phyloP scores from a whole-genome alignment of 495 filamentous ascomycete species.

The Rhypophila decipiens region DNA sequence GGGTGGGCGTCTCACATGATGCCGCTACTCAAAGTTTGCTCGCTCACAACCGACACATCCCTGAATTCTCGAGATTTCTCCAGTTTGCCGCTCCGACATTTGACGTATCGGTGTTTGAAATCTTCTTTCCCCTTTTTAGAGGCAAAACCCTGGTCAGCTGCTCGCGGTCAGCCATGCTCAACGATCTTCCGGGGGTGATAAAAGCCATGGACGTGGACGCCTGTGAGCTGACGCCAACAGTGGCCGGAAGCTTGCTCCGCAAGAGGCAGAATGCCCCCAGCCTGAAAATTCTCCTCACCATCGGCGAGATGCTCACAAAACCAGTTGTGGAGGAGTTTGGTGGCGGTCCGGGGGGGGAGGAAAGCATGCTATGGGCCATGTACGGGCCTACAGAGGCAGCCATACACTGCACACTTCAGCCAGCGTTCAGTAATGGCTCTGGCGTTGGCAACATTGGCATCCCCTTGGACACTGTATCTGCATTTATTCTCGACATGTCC shows the following conservation, averaged over 20 bases:
- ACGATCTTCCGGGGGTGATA: constrained; percentile 61
- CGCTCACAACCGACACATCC: constrained; percentile 69
- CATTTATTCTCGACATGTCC: constrained; percentile 53
- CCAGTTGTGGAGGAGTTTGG: constrained; percentile 70
- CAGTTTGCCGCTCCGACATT: constrained; percentile 86
- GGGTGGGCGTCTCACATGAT: constrained; percentile 68
- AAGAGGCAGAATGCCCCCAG: constrained; percentile 54
- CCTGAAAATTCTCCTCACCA: constrained; percentile 64
- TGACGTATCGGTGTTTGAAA: constrained; percentile 84
- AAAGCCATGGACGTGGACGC: constrained; percentile 63
- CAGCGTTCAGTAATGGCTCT: constrained; percentile 28
- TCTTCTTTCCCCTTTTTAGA: constrained; percentile 73
- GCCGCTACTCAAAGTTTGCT: constrained; percentile 71
- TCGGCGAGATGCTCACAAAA: constrained; percentile 79
- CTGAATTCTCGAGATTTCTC: constrained; percentile 65
- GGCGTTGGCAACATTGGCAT: constrained; percentile 61
- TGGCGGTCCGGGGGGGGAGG: constrained; percentile 24
- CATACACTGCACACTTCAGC: constrained; percentile 57
- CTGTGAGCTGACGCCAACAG: constrained; percentile 77
- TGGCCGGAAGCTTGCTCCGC: constrained; percentile 61
- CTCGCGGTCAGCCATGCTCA: constrained; percentile 55
- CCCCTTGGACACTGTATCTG: constrained; percentile 70
- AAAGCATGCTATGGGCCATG: constrained; percentile 68
- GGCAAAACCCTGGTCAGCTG: constrained; percentile 66
- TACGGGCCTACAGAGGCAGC: constrained; percentile 83